phyloP scores from a whole-genome alignment of 495 filamentous ascomycete species.

The Apiosordaria backusii region DNA sequence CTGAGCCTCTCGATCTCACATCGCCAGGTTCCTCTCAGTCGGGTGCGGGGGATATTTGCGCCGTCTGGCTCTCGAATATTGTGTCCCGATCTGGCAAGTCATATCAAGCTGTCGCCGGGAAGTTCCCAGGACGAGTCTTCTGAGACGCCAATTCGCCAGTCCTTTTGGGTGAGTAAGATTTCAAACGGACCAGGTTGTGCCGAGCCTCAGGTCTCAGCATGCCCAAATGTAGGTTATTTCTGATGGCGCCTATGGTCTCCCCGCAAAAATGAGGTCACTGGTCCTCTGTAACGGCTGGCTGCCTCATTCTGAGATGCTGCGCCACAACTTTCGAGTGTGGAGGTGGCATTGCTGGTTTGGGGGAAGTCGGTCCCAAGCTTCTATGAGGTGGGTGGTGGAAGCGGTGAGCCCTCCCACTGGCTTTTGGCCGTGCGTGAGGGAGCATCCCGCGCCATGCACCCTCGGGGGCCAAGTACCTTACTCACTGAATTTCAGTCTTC shows the following conservation, averaged over 20 bases:
- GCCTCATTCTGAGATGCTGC: conserved; percentile 9
- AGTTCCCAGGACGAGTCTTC: not conserved
- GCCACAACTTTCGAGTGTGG: conserved; percentile 7
- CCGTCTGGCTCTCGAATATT: conserved; percentile 9
- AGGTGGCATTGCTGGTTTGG: conserved; percentile 5
- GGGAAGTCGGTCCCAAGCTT: no score
- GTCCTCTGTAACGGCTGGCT: not conserved
- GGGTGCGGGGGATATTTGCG: conserved; percentile 8
- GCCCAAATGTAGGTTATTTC: not conserved
- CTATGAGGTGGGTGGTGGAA: not conserved
- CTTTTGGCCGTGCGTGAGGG: not conserved
- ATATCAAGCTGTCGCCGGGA: not conserved
- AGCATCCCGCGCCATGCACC: not conserved
- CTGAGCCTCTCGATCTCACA: not conserved
- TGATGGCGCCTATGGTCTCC: not conserved
- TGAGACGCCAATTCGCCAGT: not conserved
- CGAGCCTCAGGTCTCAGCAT: not conserved
- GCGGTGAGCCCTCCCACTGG: conserved; percentile 15
- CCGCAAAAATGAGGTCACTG: conserved; percentile 5
- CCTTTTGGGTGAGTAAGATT: not conserved
- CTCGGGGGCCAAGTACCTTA: not conserved
- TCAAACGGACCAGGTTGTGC: not conserved
- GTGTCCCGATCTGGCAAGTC: not conserved
- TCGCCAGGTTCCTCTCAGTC: not conserved
- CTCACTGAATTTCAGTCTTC: not conserved